These are phyloP conservation scores for Salisapilia sapeloensis DNA, from an alignment of 352 stramenopile species.

Conservation along the genomic window DNA sequence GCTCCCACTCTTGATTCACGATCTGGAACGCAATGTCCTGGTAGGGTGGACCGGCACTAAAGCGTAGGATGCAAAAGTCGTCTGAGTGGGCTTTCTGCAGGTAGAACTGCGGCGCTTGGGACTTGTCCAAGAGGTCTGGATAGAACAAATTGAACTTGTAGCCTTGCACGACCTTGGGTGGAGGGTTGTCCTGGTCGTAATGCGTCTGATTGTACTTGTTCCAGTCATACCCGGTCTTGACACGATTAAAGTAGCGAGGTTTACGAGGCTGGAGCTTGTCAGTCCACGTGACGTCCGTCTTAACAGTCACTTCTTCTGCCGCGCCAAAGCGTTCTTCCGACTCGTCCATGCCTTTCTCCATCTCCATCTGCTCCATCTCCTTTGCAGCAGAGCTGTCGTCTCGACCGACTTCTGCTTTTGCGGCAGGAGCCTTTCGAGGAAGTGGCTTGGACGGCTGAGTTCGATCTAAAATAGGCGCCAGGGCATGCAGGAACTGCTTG, in stretches of 20 bases:
- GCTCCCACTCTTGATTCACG: constrained; percentile 98
- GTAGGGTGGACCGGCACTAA: constrained; percentile 95
- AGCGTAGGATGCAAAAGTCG: constrained; percentile 98
- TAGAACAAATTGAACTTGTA: constrained; percentile 99
- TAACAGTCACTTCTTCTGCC: constrained; percentile 81
- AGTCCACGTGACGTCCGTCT: constrained; percentile 79
- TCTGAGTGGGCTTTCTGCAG: constrained; percentile 85
- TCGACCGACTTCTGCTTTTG: constrained; percentile 7
- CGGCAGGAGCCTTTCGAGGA: constrained; percentile 8
- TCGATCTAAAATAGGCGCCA: constrained; percentile 81
- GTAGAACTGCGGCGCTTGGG: constrained; percentile 88
- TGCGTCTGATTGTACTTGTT: constrained; percentile 99
- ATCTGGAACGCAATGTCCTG: constrained; percentile 99
- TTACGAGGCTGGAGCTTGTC: constrained; percentile 97
- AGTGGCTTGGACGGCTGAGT: no score
- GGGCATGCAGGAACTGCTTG: constrained; percentile 86
- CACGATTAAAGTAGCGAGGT: constrained; percentile 97
- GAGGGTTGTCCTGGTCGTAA: constrained; percentile 98
- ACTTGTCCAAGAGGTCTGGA: constrained; percentile 96
- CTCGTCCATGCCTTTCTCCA: constrained; percentile 44
- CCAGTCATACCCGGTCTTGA: constrained; percentile 99
- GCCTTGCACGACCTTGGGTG: constrained; percentile 98
- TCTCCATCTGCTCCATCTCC: constrained; percentile 44
- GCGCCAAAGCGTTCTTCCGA: constrained; percentile 69
- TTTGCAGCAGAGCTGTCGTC: constrained; percentile 50